Conservation (phyloP, 192 early-diverging fungal species). For the Pecoramyces ruminantium region DNA sequence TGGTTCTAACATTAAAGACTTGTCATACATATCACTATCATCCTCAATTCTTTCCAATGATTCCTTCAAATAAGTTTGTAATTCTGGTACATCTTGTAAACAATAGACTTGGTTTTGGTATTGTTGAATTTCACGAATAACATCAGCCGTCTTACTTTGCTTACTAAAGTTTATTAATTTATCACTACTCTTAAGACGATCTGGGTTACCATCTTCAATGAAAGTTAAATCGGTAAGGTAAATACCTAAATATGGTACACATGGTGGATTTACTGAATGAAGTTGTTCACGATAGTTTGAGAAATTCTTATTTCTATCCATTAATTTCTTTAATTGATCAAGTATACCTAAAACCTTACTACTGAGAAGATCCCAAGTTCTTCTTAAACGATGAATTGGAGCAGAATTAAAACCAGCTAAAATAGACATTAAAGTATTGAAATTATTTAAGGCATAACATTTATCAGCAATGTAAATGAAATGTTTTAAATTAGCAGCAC, state of each 20-base stretch:
- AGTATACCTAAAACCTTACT: constrained; percentile 24
- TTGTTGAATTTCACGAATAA: constrained; percentile 54
- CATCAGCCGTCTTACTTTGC: constrained; percentile 31
- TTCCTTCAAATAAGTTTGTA: constrained; percentile 47
- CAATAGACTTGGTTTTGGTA: constrained; percentile 63
- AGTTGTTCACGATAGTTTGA: constrained; percentile 10
- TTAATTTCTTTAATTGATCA: constrained; percentile 49
- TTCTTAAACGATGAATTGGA: constrained; percentile 68
- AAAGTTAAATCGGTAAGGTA: constrained; percentile 72
- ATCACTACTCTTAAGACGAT: constrained; percentile 27
- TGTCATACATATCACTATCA: constrained; percentile 58
- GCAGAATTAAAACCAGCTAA: constrained; percentile 77
- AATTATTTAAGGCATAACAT: constrained; percentile 82
- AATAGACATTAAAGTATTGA: constrained; percentile 79
- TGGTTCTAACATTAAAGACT: constrained; percentile 67
- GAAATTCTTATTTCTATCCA: constrained; percentile 71
- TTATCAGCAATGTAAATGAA: constrained; percentile 56
- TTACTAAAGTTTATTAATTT: constrained; percentile 75
- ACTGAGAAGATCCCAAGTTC: constrained; percentile 68
- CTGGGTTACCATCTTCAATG: constrained; percentile 28
- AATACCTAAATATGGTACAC: constrained; percentile 63
- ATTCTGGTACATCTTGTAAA: constrained; percentile 57
- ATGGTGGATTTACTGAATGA: constrained; percentile 16
- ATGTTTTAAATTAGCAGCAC: constrained; percentile 59
- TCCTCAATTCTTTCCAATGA: constrained; percentile 50